Conservation (phyloP, 495 filamentous ascomycete genomes). For the Monascus purpureus region DNA sequence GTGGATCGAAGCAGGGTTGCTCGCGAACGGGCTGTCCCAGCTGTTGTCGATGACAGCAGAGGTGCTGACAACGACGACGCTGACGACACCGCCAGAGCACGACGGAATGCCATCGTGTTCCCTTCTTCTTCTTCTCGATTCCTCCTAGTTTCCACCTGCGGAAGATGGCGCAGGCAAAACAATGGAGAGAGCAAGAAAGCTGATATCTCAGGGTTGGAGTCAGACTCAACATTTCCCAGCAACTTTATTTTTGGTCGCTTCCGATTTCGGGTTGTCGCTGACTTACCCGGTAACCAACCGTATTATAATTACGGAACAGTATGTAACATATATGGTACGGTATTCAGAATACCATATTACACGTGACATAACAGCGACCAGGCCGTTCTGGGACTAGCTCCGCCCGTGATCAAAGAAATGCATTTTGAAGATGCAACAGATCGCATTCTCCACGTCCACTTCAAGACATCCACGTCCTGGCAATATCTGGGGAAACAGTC, state of each 20-base stretch:
- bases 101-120: conserved; percentile 34
- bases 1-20: conserved; percentile 18
- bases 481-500: too few species aligned
- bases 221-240: not conserved
- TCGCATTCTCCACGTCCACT: too few species aligned
- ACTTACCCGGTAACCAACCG: not conserved
- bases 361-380: too few species aligned
- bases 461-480: too few species aligned
- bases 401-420: too few species aligned
- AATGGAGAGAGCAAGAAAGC: not conserved
- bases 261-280: conserved; percentile 1
- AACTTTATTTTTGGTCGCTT: not conserved
- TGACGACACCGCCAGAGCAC: conserved; percentile 26
- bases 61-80: conserved; percentile 18
- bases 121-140: conserved; percentile 16
- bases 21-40: conserved; percentile 19
- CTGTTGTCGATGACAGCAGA: conserved; percentile 18
- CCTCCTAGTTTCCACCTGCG: not conserved
- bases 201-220: not conserved
- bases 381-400: too few species aligned
- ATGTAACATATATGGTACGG: too few species aligned
- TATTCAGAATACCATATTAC: too few species aligned
- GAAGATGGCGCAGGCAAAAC: not conserved
- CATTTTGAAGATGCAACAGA: too few species aligned
- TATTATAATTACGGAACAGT: not conserved